Base-by-base conservation (phyloP, 495 filamentous ascomycete species). In the Penicillium taxi region DNA sequence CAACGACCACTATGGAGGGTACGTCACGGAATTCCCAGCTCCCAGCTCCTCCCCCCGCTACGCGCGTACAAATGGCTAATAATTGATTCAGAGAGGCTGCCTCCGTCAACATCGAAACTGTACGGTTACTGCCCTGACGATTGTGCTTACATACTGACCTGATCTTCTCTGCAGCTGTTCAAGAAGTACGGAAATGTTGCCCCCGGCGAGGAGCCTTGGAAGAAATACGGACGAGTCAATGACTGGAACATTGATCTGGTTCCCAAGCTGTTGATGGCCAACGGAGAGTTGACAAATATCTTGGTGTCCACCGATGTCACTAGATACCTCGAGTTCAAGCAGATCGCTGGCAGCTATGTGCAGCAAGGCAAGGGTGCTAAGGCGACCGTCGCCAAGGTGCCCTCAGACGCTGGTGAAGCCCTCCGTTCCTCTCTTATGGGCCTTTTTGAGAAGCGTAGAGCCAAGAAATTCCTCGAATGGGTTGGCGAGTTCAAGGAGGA, bases 211-310 rank as follows among this genome's bases (percentile, higher is more conserved):
- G 87, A 95, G 68, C 89, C 88, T 44, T 94, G 90, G 93, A 89
- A 94, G 75, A 84, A 95, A 64, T 93, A 95, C 64, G 83, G 90
- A 48, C 76, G 93, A 39, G 69, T 82, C 61, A 96, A 99, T 70
- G 91, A 99, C 74, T 99, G 91, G 91, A 96, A 96, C 69, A 90
- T 99, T 63, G 93, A 96, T 55, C 73, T 99, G 47, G 87, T 96
- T 29, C 90, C 91, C 42, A 99, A 99, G 73, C 77, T 99, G 35
- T 72, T 99, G 56, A 96, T 99, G 88, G 85, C 91, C 13, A 94
- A 94, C 52, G 91, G 91, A 56, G 88, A 99, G 68, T 73, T 99
- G 59, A 99, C 91, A 43, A 96, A 96, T 63, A 95, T 95, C 59
- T 73, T 96, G 50, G 86, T 94, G 32, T 93, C 86, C 21, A 96